Evolutionary conservation across 2,329 filamentous ascomycete genomes (phyloP).

Genomic region (Fonsecaea pedrosoi): DNA sequence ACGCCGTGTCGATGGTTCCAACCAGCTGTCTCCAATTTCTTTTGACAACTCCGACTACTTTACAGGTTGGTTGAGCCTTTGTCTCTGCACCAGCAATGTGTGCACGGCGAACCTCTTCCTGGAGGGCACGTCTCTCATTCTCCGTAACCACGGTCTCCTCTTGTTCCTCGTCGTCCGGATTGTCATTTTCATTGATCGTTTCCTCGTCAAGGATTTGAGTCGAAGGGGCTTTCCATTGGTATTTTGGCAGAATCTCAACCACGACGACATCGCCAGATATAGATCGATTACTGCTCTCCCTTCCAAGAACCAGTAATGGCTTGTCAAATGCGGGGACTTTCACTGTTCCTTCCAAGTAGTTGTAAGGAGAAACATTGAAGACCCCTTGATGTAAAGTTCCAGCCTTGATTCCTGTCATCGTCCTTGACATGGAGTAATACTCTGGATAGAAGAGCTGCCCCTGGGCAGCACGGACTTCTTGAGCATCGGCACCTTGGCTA

Average conservation of each 20-base stretch:
- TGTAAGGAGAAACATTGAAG: constrained; percentile 97
- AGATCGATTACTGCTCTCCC: constrained; percentile 94
- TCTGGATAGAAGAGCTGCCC: constrained; percentile 82
- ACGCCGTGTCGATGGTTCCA: constrained; percentile 77
- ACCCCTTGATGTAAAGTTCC: constrained; percentile 91
- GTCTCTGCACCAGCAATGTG: constrained; percentile 79
- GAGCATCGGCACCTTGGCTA: constrained; percentile 74
- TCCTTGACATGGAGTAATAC: constrained; percentile 84
- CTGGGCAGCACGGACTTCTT: constrained; percentile 68
- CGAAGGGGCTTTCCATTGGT: constrained; percentile 96
- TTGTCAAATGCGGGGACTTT: constrained; percentile 90
- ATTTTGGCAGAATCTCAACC: constrained; percentile 87
- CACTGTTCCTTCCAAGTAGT: constrained; percentile 93
- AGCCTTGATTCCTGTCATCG: constrained; percentile 91
- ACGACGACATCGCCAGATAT: constrained; percentile 93
- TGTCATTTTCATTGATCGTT: constrained; percentile 87
- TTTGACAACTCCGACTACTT: constrained; percentile 89
- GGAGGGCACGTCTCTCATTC: constrained; percentile 81
- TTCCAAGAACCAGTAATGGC: constrained; percentile 81
- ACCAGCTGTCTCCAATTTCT: constrained; percentile 98
- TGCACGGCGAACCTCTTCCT: constrained; percentile 87
- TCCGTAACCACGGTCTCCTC: constrained; percentile 82
- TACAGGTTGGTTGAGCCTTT: constrained; percentile 85
- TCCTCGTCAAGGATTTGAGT: constrained; percentile 97
- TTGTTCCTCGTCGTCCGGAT: constrained; percentile 80